Base-by-base conservation (phyloP, 2,329 filamentous ascomycete genomes). In the Xylariaceae sp. region DNA sequence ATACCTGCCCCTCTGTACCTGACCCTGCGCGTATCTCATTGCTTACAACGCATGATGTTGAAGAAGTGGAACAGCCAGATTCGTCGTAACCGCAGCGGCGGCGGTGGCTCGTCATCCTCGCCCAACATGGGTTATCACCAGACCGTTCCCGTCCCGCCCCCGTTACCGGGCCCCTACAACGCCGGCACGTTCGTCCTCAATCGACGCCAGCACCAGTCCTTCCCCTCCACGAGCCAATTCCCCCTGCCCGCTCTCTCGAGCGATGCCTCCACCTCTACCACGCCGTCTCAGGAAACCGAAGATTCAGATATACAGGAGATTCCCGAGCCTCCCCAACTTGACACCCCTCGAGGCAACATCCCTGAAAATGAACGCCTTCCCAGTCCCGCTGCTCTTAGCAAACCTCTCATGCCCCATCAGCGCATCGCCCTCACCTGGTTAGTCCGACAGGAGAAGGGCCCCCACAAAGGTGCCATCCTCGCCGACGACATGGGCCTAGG, bases 401-500 rank as follows among this genome's bases (percentile, higher is more conserved):
- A 18, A 15, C 43, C 45, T 18, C 53, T 66, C 31, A 54, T 64
- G 57, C 52, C 58, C 11, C 62, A 66, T 41, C 63, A 66, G 41
- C 58, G 49, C 30, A 57, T 63, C 11, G 57, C 59, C 45, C 49
- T 66, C 7, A 64, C 61, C 14, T 66, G 63, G 63, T 44, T 66
- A 42, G 56, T 60, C n/a, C 45, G 60, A 18, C 61, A 63, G 38
- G 63, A 66, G 47, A 46, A 63, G 19, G 56, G 58, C 36, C 2
- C 30, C 5, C 47, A 55, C 15, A 64, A 62, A 48, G 62, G 62
- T 4, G 61, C 59, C 2, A 59, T 66, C 41, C 61, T 66, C 32
- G 63, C 63, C 45, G 61, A 66, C 35, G 62, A 59, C 6, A 65
- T 66, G 63, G 63, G 63, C 9, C 42, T 66, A 18, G 63, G 63